These are phyloP conservation scores for Cytospora piceicola DNA, from an alignment of 2,329 filamentous ascomycete genomes.

Conservation along the genomic window DNA sequence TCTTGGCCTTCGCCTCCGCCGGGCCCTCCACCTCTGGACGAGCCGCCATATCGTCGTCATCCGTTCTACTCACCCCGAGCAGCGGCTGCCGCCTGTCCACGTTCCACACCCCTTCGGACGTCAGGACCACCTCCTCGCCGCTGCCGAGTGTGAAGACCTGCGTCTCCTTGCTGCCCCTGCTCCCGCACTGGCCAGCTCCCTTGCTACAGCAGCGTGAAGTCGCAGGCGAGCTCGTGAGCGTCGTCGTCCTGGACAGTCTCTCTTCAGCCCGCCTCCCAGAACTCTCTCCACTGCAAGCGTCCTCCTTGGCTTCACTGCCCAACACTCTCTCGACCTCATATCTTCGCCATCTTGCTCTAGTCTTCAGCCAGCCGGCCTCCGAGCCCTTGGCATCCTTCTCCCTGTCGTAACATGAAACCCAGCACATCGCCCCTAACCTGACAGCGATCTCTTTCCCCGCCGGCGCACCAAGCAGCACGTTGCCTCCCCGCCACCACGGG, in stretches of 20 bases:
- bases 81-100: background rate
- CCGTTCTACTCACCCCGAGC: background rate
- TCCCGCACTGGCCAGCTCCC: background rate
- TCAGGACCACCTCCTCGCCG: constrained; percentile 50
- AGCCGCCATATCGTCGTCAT: background rate
- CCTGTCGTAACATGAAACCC: constrained; percentile 66
- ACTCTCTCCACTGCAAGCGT: too few species aligned
- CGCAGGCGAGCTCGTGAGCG: constrained; percentile 7
- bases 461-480: constrained; percentile 59
- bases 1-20: background rate
- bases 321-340: constrained; percentile 19
- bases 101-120: constrained; percentile 44
- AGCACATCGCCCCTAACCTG: constrained; percentile 56
- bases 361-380: constrained; percentile 44
- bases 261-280: background rate
- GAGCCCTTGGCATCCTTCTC: constrained; percentile 60
- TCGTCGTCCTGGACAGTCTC: constrained; percentile 20
- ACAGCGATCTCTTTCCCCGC: constrained; percentile 61
- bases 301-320: background rate
- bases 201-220: constrained; percentile 4
- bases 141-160: constrained; percentile 47
- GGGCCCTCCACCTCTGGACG: background rate
- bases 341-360: constrained; percentile 48
- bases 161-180: constrained; percentile 36
- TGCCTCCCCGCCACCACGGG: constrained; percentile 65